Evolutionary conservation across 2,329 filamentous ascomycete species (phyloP), one percentile per base, ranked within the genome.

Genomic region (Botrytis fragariae): DNA sequence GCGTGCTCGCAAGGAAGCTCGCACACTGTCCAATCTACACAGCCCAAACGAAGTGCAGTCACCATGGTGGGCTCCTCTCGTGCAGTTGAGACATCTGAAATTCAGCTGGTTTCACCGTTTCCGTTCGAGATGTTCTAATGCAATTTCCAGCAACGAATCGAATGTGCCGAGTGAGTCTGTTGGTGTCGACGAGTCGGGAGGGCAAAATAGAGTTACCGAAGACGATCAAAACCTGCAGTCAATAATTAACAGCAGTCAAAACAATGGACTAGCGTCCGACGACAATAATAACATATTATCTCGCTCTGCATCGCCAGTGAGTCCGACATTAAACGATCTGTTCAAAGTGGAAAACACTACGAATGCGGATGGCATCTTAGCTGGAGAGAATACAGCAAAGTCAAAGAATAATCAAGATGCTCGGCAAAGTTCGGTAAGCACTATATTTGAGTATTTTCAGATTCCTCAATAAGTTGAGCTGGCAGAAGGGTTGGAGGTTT

Each of bases 381-480:
- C 51, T 29, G 51, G 14, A 57, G 51, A 32, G 2, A 18, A 57
- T 57, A 32, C 16, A 57, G n/a, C 25, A 42, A 62, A 62, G 12
- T n/a, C 60, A n/a, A 14, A 18, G 0, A 0, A 4, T 42, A 1
- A 7, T 10, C 7, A 8, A 18, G 4, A 9, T n/a, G 37, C 9
- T 9, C 35, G 14, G 22, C 12, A n/a, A 8, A 39, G 25, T 6
- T 42, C 25, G 25, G 60, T 62, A 62, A 39, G 60, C 1, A 62
- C 5, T 4, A 3, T 39, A 1, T 39, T 42, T 12, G 25, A 62
- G 12, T n/a, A 22, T 6, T 39, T n/a, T 18, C 7, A 29, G n/a
- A 57, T 29, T 57, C 2, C 16, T 29, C 51, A 32, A 29, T 1
- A 18, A 14, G 29, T 18, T 29, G 14, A 18, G 51, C 51, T 57